Base-by-base conservation (phyloP, 305 asterid genomes). In the Fraxinus latifolia region DNA sequence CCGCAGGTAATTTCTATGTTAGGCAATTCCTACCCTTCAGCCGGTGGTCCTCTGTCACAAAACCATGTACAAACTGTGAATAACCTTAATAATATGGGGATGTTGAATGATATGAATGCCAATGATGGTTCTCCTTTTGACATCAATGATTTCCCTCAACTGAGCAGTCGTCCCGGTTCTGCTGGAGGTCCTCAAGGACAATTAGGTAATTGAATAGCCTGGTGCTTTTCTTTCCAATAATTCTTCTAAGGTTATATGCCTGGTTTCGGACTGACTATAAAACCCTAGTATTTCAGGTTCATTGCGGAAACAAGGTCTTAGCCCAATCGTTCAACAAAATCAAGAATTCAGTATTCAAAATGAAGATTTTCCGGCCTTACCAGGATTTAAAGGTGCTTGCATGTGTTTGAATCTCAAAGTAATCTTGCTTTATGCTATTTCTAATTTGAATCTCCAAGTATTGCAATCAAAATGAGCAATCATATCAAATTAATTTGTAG, bases 171-270 rank as follows among this genome's bases (percentile, higher is more conserved):
- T 58, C 99, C 99, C 83, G 93, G 88, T 89, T 96, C 99, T 87
- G 90, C 99, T 82, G 98, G 99, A 82, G 98, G 99, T 60, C 93
- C 97, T 50, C 98, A 93, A 89, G 98, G 98, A 80, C 99, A 92
- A 87, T 72, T 93, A 68, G 97, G 99, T 96, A 92, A 85, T 76
- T 47, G 74, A 50, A 6, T 44, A 71, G 83, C 79, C 77, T 84
- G 84, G 33, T 83, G 47, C 42, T 80, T 21, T 72, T 71, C 62
- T 75, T 74, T 72, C 25, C 11, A 60, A 74, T 65, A 44, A 23
- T 80, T 82, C 53, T 77, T 55, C 44, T 58, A 78, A 58, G 84
- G 82, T 74, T 78, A 60, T 29, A 70, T 79, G 73, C 74, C 77
- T 82, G 77, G 83, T 74, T 39, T 82, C 76, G 79, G 83, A 83